Evolutionary conservation across 2,329 filamentous ascomycete genomes (phyloP).

Genomic region (Neopestalotiopsis sp.): DNA sequence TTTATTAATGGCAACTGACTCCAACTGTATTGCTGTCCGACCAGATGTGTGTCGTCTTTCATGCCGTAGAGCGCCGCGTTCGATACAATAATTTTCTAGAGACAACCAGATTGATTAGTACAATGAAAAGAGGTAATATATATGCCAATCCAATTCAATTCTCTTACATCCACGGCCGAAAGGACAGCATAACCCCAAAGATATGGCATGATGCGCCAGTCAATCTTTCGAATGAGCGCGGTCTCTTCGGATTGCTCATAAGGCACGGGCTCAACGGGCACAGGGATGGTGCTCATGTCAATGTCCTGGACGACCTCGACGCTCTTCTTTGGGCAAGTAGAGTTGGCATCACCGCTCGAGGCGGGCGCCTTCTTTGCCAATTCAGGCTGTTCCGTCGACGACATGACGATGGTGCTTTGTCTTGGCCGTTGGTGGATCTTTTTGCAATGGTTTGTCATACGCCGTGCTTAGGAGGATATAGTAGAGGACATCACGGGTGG

Average conservation of each 20-base stretch:
- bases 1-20: background rate
- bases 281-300: background rate
- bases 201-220: background rate
- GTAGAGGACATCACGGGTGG: background rate
- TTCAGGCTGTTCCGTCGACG: background rate
- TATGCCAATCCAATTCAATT: background rate
- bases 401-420: background rate
- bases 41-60: background rate
- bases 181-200: background rate
- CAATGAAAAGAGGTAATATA: background rate
- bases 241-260: background rate
- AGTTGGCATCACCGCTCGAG: background rate
- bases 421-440: background rate
- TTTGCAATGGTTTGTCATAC: background rate
- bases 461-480: background rate
- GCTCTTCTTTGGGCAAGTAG: background rate
- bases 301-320: background rate
- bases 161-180: background rate
- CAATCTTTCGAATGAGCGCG: background rate
- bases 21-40: constrained; percentile 4
- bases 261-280: background rate
- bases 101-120: background rate
- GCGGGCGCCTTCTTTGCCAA: background rate
- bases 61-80: constrained; percentile 4
- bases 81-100: background rate